Evolutionary conservation across 306 rosid genomes (phyloP), one percentile per base, ranked within the genome.

Genomic region (Rubus parviflorus): DNA sequence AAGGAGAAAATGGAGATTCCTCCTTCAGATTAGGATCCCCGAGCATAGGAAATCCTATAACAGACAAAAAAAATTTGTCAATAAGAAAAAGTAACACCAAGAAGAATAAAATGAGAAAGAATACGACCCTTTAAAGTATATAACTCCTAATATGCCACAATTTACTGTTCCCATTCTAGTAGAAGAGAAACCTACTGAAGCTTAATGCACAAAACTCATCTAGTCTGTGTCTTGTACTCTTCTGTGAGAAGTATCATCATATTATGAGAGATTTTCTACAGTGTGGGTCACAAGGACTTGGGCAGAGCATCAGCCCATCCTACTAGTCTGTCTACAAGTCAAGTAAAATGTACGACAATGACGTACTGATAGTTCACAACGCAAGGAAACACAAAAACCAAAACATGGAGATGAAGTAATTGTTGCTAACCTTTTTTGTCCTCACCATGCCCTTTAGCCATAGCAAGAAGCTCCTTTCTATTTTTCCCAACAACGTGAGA

Each of bases 401-500:
- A 46, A 30, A 61, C 41, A 47, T 4, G 48, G 15, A 42, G 14
- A 54, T 14, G 77, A 60, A 43, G 58, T 57, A 77, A 45, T 63
- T 41, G 68, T 38, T 68, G 80, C 89, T 71, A 74, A 95, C 98
- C 97, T 89, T 95, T 91, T 82, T 92, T 95, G 85, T 95, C 99
- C 69, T 95, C 98, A 4, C 89, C 90, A 56, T 83, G 98, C 77
- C 92, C 99, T 85, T 88, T 95, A 11, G 97, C 99, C 99, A 92
- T 91, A 48, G 99, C 99, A 81, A 95, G 96, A 70, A 91, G 98
- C 82, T 95, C 98, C 88, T 91, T 89, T 82, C 88, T 91, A 81
- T 95, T 95, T 86, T 92, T 95, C 30, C 99, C 99, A 75, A 88
- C 94, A 69, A 91, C 99, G 77, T 91, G 98, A 81, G 99, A 89